These are phyloP conservation scores for Lipomyces lipofer DNA, from an alignment of 805 yeast genomes.

Conservation along the genomic window DNA sequence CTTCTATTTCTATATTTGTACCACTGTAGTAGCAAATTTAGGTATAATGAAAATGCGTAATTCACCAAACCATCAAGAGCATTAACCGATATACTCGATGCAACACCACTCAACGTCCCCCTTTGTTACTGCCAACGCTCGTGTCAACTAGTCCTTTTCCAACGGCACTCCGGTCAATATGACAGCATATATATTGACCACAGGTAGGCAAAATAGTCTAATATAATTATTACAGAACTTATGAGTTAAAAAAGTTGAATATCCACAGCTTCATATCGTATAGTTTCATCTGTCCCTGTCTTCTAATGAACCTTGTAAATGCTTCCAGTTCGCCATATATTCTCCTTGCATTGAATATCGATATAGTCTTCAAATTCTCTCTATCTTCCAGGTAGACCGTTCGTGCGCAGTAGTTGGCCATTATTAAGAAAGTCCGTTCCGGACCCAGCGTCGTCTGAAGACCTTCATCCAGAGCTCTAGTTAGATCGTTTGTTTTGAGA, in stretches of 20 bases:
- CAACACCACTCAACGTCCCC: too few relatives aligned
- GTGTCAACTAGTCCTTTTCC: too few relatives aligned
- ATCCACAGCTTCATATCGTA: constrained; percentile 21
- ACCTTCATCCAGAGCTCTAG: constrained; percentile 83
- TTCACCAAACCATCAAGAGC: too few relatives aligned
- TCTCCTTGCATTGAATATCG: constrained; percentile 1
- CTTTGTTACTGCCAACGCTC: too few relatives aligned
- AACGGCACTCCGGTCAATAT: too few relatives aligned
- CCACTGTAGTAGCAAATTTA: too few relatives aligned
- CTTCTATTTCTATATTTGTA: too few relatives aligned
- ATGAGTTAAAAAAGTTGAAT: background rate
- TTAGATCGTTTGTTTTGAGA: constrained; percentile 89
- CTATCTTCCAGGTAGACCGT: constrained; percentile 65
- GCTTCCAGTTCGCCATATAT: constrained; percentile 5
- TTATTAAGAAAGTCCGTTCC: constrained; percentile 80
- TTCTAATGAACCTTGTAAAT: constrained; percentile 8
- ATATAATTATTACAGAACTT: too few relatives aligned
- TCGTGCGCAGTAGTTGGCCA: constrained; percentile 86
- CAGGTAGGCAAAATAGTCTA: too few relatives aligned
- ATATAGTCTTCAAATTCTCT: constrained; percentile 7
- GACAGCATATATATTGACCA: too few relatives aligned
- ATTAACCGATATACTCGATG: too few relatives aligned
- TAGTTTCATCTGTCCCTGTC: constrained; percentile 9
- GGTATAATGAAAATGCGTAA: too few relatives aligned
- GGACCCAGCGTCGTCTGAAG: constrained; percentile 81